These are phyloP conservation scores for Penicillium sp. DNA, from an alignment of 2,329 filamentous ascomycete genomes.

Conservation along the genomic window DNA sequence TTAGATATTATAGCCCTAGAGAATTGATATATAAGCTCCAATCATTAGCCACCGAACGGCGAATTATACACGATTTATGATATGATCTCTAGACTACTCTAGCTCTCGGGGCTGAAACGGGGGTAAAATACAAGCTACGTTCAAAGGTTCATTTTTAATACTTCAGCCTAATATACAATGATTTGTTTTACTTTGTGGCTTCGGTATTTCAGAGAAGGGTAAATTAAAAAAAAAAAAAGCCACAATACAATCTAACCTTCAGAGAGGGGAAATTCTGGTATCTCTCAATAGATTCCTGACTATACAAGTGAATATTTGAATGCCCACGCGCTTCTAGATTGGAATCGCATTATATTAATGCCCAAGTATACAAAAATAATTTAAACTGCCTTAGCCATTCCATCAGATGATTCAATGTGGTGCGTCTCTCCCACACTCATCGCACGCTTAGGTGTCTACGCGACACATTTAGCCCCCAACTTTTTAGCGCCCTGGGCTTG, in stretches of 20 bases:
- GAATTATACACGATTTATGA: background rate
- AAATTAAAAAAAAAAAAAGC: background rate
- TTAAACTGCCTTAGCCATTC: background rate
- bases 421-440: slow-evolving; percentile 24
- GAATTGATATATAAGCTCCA: slow-evolving; percentile 2
- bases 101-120: background rate
- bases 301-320: background rate
- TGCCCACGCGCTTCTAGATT: background rate
- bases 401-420: slow-evolving; percentile 15
- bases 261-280: background rate
- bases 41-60: background rate
- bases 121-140: background rate
- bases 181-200: background rate
- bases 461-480: too few relatives aligned
- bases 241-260: background rate
- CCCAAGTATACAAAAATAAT: too few relatives aligned
- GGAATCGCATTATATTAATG: too few relatives aligned
- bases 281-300: too few relatives aligned
- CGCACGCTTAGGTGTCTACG: slow-evolving; percentile 25
- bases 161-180: background rate
- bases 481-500: too few relatives aligned
- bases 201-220: background rate
- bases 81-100: background rate
- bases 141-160: background rate
- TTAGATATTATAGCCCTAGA: background rate